Percentiles rank a stretch among this genome's conserved stretches.
Evolutionary conservation across 2,329 filamentous ascomycete species (phyloP).

Genomic region (Diaporthe velutina): DNA sequence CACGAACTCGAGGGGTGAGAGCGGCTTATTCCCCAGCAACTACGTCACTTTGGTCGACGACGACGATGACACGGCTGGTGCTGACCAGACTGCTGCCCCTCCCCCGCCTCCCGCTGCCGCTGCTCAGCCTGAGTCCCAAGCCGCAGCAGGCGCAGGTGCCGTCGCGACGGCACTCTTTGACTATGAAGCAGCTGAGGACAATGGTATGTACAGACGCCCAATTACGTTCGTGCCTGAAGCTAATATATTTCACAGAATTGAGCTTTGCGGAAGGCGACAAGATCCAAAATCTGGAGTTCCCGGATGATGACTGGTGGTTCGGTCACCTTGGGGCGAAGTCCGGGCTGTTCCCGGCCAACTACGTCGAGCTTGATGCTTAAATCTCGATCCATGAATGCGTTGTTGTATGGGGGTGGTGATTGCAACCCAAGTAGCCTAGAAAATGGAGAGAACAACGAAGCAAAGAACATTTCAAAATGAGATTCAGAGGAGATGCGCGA

Average conservation of each 20-base stretch:
- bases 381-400: neutral
- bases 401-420: neutral
- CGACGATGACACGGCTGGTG: slow-evolving; percentile 55
- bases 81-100: slow-evolving; percentile 45
- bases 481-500: neutral
- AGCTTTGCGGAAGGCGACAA: slow-evolving; percentile 92
- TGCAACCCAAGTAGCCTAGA: slow-evolving; percentile 8
- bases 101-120: slow-evolving; percentile 51
- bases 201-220: slow-evolving; percentile 64
- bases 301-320: slow-evolving; percentile 99
- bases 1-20: slow-evolving; percentile 85
- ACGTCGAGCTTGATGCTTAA: slow-evolving; percentile 68
- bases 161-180: slow-evolving; percentile 92
- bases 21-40: slow-evolving; percentile 92
- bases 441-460: slow-evolving; percentile 6
- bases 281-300: slow-evolving; percentile 89
- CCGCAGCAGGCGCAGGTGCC: slow-evolving; percentile 59
- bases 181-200: slow-evolving; percentile 97
- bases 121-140: slow-evolving; percentile 54
- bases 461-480: neutral
- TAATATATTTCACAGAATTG: slow-evolving; percentile 64
- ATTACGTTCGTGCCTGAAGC: slow-evolving; percentile 26
- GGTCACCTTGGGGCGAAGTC: slow-evolving; percentile 83
- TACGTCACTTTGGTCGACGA: slow-evolving; percentile 90
- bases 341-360: slow-evolving; percentile 87